Percentiles rank a stretch among this genome's conserved stretches.
Evolutionary conservation across 257 asterid genomes (phyloP).

Genomic region (Voacanga thouarsii): DNA sequence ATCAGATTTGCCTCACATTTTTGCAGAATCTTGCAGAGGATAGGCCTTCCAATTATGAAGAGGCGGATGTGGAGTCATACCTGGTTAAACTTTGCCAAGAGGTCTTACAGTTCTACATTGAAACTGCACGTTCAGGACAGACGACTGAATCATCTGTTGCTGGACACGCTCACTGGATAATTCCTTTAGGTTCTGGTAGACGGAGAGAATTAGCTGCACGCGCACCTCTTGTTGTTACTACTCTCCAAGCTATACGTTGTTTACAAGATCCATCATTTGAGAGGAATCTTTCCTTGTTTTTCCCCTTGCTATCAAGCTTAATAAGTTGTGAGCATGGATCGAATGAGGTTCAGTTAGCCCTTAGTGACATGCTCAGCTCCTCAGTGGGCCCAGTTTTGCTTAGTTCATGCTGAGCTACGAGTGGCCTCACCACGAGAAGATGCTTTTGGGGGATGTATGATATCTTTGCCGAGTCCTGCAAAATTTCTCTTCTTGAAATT

Average conservation of each 20-base stretch:
- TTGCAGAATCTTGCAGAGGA: slow-evolving; percentile 73
- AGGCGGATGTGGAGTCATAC: slow-evolving; percentile 71
- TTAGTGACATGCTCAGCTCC: slow-evolving; percentile 78
- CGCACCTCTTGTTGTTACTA: slow-evolving; percentile 78
- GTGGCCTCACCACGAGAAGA: background rate
- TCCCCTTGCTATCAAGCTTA: slow-evolving; percentile 77
- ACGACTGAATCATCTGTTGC: slow-evolving; percentile 36
- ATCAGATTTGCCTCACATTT: slow-evolving; percentile 84
- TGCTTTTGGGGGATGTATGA: slow-evolving; percentile 38
- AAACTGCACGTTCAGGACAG: slow-evolving; percentile 48
- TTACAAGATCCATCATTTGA: slow-evolving; percentile 72
- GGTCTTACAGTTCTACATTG: slow-evolving; percentile 74
- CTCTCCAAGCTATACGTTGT: slow-evolving; percentile 83
- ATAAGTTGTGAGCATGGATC: slow-evolving; percentile 97
- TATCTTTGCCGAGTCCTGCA: slow-evolving; percentile 28
- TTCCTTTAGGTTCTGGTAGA: slow-evolving; percentile 90
- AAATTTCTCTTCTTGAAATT: background rate
- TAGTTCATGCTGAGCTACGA: slow-evolving; percentile 55
- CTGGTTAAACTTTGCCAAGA: slow-evolving; percentile 81
- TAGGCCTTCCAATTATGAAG: slow-evolving; percentile 50
- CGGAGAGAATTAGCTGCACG: slow-evolving; percentile 89
- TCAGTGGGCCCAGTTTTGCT: slow-evolving; percentile 88
- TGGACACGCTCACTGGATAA: slow-evolving; percentile 50
- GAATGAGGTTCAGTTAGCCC: slow-evolving; percentile 79
- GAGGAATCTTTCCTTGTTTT: slow-evolving; percentile 65